Evolutionary conservation across 2,329 filamentous ascomycete genomes (phyloP), one percentile per base, ranked within the genome.

Genomic region (Neonectria punicea): DNA sequence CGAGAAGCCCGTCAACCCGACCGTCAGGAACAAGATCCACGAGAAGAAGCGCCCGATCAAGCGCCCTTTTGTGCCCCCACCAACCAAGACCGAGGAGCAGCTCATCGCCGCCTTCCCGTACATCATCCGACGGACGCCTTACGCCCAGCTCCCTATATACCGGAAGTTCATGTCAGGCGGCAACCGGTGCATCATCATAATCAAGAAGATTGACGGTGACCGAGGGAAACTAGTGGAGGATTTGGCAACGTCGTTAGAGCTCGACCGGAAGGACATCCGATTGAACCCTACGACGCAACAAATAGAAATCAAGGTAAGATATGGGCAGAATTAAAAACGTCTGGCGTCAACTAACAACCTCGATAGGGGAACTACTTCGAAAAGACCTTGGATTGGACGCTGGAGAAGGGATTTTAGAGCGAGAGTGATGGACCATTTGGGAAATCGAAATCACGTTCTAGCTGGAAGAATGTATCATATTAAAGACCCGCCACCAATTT

Each of bases 161-260:
- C 84, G 89, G 16, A 84, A 89, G 70, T 83, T 81, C 69, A 94
- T 93, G 82, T 85, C 89, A 13, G 93, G 93, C 57, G 93, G 93
- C 14, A 96, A 92, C 69, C 85, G 90, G 75, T 88, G 89, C 73
- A 80, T 92, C 73, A 97, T 95, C 5, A 80, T 88, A 61, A 81
- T 99, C 61, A 92, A 93, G 78, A 94, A 92, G 80, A 86, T 95
- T 54, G 89, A 93, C 62, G 96, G 96, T 16, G 87, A 97, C 76
- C 75, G 89, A 54, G 79, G 82, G 34, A 86, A 83, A 3, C 77
- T 98, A 68, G 84, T 87, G 66, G 79, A 85, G 39, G 91, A 94
- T 71, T 76, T 98, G 61, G 81, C 84, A 41, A 75, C 80, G 20
- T 85, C 84, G 11, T 78, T 97, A 66, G 80, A 83, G 1, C 74